A percentile compares a stretch with the other conserved stretches of the same genome.
Conservation (phyloP, 257 asterid genomes). For the Solanum tarapatanum region DNA sequence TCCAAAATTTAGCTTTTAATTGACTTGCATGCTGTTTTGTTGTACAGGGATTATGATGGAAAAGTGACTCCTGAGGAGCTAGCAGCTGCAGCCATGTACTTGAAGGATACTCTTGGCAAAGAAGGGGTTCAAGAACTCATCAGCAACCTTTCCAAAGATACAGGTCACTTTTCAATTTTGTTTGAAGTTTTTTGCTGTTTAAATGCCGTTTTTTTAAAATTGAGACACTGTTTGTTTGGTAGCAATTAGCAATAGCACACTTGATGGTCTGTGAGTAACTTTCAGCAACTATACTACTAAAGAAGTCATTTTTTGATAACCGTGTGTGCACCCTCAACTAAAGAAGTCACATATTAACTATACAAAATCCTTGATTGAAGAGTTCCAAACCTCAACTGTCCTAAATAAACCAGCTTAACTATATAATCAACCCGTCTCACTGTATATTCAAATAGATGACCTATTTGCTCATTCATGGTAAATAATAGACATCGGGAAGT, state of each 20-base stretch:
- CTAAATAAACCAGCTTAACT: not conserved
- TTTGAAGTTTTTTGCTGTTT: not conserved
- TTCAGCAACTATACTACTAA: not conserved
- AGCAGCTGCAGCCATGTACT: constrained; percentile 69
- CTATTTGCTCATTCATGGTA: not conserved
- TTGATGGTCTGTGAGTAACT: not conserved
- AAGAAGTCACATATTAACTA: not conserved
- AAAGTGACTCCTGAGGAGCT: constrained; percentile 85
- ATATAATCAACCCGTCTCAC: not conserved
- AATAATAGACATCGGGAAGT: not conserved
- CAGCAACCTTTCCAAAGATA: constrained; percentile 75
- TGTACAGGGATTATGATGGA: constrained; percentile 69
- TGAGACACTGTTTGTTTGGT: not conserved
- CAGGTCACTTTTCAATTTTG: constrained; percentile 28
- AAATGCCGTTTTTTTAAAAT: not conserved
- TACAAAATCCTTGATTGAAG: not conserved
- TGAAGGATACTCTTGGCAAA: constrained; percentile 74
- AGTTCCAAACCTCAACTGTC: not conserved
- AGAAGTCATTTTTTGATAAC: not conserved
- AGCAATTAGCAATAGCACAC: not conserved
- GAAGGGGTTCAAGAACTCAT: constrained; percentile 76
- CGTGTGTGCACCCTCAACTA: not conserved
- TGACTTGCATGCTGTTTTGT: not conserved
- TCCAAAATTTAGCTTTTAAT: not conserved
- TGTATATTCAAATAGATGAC: not conserved